Percentiles rank a stretch among this genome's conserved stretches.
Conservation (phyloP, 495 filamentous ascomycete species). For the Arthonia radiata region DNA sequence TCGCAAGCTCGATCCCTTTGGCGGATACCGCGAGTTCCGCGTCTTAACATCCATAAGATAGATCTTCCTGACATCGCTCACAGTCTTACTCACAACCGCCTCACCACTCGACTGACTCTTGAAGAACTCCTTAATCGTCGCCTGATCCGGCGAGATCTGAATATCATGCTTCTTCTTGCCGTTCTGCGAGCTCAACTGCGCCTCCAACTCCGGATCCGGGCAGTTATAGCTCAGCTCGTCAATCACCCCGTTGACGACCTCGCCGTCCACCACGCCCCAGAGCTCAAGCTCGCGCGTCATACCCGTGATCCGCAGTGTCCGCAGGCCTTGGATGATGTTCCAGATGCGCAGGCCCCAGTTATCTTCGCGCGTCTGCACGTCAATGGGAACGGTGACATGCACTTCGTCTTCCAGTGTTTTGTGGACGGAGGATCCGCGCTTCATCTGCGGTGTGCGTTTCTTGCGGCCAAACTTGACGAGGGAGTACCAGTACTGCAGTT, state of each 20-base stretch:
- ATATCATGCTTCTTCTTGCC: conserved; percentile 1
- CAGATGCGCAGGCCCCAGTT: conserved; percentile 60
- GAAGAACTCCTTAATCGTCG: not conserved
- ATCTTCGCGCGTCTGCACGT: conserved; percentile 55
- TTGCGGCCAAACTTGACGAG: conserved; percentile 31
- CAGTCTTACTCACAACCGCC: conserved; percentile 27
- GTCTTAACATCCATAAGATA: conserved; percentile 87
- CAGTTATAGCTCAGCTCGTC: conserved; percentile 63
- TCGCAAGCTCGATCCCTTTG: conserved; percentile 40
- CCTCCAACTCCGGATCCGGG: conserved; percentile 45
- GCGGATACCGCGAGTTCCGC: conserved; percentile 32
- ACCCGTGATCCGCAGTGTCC: conserved; percentile 49
- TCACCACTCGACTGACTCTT: conserved; percentile 1
- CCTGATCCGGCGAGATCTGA: conserved; percentile 24
- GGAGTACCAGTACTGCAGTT: conserved; percentile 1
- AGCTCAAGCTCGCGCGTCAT: conserved; percentile 74
- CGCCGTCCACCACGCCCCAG: conserved; percentile 70
- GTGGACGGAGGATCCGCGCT: conserved; percentile 49
- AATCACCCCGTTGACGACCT: conserved; percentile 71
- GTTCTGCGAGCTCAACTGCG: conserved; percentile 7
- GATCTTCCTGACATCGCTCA: conserved; percentile 58
- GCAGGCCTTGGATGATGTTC: conserved; percentile 76
- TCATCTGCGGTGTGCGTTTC: conserved; percentile 58
- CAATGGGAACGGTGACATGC: conserved; percentile 46
- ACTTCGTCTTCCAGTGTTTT: conserved; percentile 67